Base-by-base conservation (phyloP, 768 basidiomycete genomes). In the Boletus sp. region DNA sequence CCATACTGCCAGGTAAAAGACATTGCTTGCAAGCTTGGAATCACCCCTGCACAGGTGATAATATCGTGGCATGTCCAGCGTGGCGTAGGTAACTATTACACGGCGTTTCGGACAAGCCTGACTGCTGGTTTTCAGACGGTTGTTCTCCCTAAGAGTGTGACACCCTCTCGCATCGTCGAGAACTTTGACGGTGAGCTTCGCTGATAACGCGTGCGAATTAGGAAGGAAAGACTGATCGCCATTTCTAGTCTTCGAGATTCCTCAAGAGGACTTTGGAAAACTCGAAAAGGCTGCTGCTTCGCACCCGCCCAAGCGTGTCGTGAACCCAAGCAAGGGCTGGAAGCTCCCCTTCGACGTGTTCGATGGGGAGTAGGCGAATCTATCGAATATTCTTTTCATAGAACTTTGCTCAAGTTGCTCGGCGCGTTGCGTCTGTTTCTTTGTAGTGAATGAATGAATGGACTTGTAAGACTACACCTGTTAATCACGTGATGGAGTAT, bases 31-130 rank as follows among this genome's bases (percentile, higher is more conserved):
- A 77, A 83, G 56, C 77, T 88, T 51, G 79, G 80, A 4, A 83
- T 90, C 50, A 88, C 86, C 4, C 88, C 87, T 21, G 88, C 88
- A 4, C 86, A 88, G 63, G 85, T 84, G 27, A 74, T 88, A 47
- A 82, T 89, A 62, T 84, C 83, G 1, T 90, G 89, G 88, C 83
- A 84, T 62, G 77, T 88, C 46, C 87, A 88, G 69, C 82, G 87
- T 21, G 87, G 89, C 10, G 85, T 87, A 64, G 41, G 83, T 75
- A 29, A 29, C 4, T 32, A 11, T 34, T 10, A 3, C 5, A 25
- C 1, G 29, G n/a, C 11, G 0, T 33, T 44, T 10, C 14, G 3
- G 35, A 25, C 6, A 15, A 33, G 14, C 11, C 27, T 61, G 27
- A 64, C 13, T 11, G 14, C 2, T 13, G 21, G 14, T 30, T 30